Percentiles rank a stretch among this genome's conserved stretches.
These are phyloP conservation scores for Cytospora chrysosperma DNA, from an alignment of 2,329 filamentous ascomycete species.

Conservation along the genomic window DNA sequence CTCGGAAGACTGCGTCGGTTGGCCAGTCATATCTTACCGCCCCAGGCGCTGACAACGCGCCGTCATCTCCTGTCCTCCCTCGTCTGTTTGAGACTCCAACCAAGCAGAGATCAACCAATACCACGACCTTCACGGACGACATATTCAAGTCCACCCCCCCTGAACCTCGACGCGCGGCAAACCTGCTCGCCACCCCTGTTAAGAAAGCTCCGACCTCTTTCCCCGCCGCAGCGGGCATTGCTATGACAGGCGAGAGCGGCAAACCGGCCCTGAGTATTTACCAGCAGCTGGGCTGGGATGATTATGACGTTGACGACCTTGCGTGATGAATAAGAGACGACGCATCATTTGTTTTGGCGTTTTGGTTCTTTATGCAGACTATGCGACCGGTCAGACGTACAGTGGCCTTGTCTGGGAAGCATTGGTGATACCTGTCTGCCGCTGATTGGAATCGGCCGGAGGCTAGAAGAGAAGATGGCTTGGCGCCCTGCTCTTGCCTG, in stretches of 20 bases:
- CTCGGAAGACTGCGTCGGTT: conserved; percentile 18
- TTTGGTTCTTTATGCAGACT: background rate
- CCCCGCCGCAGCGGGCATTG: background rate
- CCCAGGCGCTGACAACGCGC: conserved; percentile 8
- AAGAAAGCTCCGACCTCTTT: conserved; percentile 14
- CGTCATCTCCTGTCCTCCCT: conserved; percentile 20
- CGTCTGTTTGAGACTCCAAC: conserved; percentile 23
- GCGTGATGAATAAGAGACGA: conserved; percentile 29
- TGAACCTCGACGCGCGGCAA: conserved; percentile 1
- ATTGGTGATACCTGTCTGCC: background rate
- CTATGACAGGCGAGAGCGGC: background rate
- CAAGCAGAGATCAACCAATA: conserved; percentile 13
- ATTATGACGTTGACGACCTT: conserved; percentile 49
- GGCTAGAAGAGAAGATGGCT: background rate
- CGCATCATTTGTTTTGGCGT: background rate
- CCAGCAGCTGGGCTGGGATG: conserved; percentile 57
- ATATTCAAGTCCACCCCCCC: conserved; percentile 21
- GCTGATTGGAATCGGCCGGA: background rate
- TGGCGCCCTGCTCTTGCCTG: background rate
- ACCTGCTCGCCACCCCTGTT: conserved; percentile 16
- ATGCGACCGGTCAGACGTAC: background rate
- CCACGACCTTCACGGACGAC: conserved; percentile 6
- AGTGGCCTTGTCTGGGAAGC: background rate
- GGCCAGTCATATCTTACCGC: background rate
- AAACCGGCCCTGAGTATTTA: conserved; percentile 45